Conservation (phyloP, 1,284 basidiomycete genomes). For the Termitomyces sp. region DNA sequence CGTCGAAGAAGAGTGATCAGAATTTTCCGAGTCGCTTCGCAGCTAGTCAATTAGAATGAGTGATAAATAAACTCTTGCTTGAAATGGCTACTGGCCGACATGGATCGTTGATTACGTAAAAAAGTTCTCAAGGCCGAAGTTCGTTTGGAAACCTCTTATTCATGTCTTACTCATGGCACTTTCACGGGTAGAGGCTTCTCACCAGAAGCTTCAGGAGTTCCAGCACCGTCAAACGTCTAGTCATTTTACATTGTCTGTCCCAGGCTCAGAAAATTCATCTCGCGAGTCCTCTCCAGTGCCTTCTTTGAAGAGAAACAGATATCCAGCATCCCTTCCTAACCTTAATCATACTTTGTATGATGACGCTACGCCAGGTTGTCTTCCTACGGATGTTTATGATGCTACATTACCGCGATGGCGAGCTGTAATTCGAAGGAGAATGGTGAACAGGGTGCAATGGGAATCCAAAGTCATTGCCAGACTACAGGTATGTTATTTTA, state of each 20-base stretch:
- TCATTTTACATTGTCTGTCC: slow-evolving; percentile 16
- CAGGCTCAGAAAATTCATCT: slow-evolving; percentile 16
- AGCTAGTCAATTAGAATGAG: too few relatives aligned
- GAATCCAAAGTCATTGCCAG: slow-evolving; percentile 67
- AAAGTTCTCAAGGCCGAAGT: not conserved
- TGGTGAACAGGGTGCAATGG: slow-evolving; percentile 55
- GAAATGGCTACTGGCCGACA: too few relatives aligned
- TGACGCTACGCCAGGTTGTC: slow-evolving; percentile 17
- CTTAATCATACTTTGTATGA: not conserved
- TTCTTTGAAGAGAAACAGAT: slow-evolving; percentile 6
- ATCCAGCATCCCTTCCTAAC: slow-evolving; percentile 3
- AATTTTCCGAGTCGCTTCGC: too few relatives aligned
- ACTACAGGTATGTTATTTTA: slow-evolving; percentile 58
- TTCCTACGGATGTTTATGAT: slow-evolving; percentile 56
- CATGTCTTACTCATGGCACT: not conserved
- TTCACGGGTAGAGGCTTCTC: slow-evolving; percentile 4
- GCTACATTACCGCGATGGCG: slow-evolving; percentile 65
- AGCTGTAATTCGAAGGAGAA: slow-evolving; percentile 49
- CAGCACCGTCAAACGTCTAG: slow-evolving; percentile 6
- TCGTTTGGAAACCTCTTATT: not conserved
- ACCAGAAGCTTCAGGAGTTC: slow-evolving; percentile 7
- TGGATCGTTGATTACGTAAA: not conserved
- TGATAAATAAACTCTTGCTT: too few relatives aligned
- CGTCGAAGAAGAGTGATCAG: too few relatives aligned
- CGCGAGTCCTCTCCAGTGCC: slow-evolving; percentile 16